phyloP scores from a whole-genome alignment of 306 rosid genomes.

The Lathyrus aphaca region DNA sequence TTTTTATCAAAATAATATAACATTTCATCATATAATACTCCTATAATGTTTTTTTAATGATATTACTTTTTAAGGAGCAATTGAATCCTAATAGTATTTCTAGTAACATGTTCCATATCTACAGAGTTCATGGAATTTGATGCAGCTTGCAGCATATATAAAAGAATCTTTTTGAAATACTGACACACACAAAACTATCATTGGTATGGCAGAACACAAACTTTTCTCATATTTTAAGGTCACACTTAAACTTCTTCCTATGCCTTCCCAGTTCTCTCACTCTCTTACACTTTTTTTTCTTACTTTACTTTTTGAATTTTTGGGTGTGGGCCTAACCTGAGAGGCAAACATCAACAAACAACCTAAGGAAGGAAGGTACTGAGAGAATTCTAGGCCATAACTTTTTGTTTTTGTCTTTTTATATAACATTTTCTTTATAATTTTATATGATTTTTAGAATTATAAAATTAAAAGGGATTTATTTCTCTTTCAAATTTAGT shows the following conservation, averaged over 20 bases:
- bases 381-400: background rate
- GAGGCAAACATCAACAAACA: background rate
- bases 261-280: background rate
- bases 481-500: too few relatives aligned
- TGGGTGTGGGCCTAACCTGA: background rate
- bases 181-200: background rate
- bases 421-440: too few relatives aligned
- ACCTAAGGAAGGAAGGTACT: background rate
- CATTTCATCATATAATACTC: too few relatives aligned
- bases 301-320: background rate
- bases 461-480: too few relatives aligned
- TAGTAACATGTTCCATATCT: background rate
- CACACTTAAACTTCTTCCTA: background rate
- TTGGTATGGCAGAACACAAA: background rate
- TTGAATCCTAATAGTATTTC: background rate
- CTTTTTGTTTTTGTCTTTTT: too few relatives aligned
- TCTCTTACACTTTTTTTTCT: background rate
- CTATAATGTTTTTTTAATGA: too few relatives aligned
- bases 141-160: background rate
- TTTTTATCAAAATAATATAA: too few relatives aligned
- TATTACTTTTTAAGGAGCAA: background rate
- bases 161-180: constrained; percentile 1
- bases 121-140: background rate
- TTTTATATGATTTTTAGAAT: too few relatives aligned
- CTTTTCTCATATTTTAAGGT: background rate